Conservation (phyloP, 2,329 filamentous ascomycete genomes). For the Aspergillus calidoustus region DNA sequence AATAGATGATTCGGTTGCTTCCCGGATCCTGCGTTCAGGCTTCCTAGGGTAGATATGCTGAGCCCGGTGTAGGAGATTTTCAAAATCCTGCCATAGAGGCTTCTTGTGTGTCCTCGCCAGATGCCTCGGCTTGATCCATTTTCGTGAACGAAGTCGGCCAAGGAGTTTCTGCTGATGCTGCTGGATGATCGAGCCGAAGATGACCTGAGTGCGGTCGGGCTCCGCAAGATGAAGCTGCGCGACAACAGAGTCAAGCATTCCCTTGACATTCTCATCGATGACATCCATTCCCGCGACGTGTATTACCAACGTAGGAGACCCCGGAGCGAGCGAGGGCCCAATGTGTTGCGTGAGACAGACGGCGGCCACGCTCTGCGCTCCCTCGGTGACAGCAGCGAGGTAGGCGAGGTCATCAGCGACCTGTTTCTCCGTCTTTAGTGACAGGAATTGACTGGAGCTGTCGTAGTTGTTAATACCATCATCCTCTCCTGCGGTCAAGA, state of each 20-base stretch:
- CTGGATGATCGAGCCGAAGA: slow-evolving; percentile 5
- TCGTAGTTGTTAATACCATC: background rate
- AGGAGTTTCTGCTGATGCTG: slow-evolving; percentile 14
- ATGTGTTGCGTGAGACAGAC: slow-evolving; percentile 10
- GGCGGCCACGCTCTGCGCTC: slow-evolving; percentile 8
- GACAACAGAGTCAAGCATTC: slow-evolving; percentile 1
- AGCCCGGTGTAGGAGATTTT: slow-evolving; percentile 5
- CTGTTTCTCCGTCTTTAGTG: slow-evolving; percentile 1
- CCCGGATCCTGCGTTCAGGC: slow-evolving; percentile 2
- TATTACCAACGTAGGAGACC: slow-evolving; percentile 1
- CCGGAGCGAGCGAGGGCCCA: background rate
- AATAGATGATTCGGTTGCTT: slow-evolving; percentile 7
- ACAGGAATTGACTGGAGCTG: background rate
- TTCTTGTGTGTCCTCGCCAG: slow-evolving; percentile 11
- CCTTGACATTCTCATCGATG: slow-evolving; percentile 6
- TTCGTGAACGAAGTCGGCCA: slow-evolving; percentile 9
- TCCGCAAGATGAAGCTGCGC: background rate
- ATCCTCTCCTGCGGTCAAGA: slow-evolving; percentile 1
- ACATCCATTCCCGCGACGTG: slow-evolving; percentile 6
- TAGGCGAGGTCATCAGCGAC: slow-evolving; percentile 9
- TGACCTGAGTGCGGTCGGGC: background rate
- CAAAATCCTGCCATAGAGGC: slow-evolving; percentile 8
- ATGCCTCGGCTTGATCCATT: slow-evolving; percentile 11
- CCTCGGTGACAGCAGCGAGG: slow-evolving; percentile 8
- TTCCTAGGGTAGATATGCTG: slow-evolving; percentile 6